A percentile compares a stretch with the other conserved stretches of the same genome.
These are phyloP conservation scores for Xylaria scruposa DNA, from an alignment of 495 filamentous ascomycete genomes.

Conservation along the genomic window DNA sequence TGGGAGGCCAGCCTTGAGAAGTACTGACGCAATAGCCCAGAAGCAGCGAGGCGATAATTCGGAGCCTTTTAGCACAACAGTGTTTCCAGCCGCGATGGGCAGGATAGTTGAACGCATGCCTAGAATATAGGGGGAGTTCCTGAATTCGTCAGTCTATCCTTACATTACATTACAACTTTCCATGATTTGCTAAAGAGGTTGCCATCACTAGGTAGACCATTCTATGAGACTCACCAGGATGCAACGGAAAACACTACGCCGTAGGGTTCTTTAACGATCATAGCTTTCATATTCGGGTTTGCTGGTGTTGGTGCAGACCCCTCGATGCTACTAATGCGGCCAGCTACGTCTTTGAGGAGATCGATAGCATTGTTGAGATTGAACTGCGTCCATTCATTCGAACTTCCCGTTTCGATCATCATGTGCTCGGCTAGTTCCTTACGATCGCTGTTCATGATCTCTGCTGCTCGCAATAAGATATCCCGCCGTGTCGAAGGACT, in stretches of 20 bases:
- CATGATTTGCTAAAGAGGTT: neutral
- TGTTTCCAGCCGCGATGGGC: neutral
- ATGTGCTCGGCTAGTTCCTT: neutral
- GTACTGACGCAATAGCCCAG: conserved; percentile 1
- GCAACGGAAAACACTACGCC: neutral
- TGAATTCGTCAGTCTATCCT: neutral
- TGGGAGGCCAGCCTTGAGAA: neutral
- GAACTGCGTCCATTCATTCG: conserved; percentile 8
- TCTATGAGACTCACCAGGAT: neutral
- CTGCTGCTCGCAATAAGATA: conserved; percentile 3
- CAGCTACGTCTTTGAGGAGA: conserved; percentile 5
- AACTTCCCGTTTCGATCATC: neutral
- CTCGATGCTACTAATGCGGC: neutral
- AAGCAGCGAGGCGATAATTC: neutral
- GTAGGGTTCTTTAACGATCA: conserved; percentile 1
- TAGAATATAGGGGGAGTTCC: neutral
- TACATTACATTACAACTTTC: neutral
- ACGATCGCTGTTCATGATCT: neutral
- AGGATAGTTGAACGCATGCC: conserved; percentile 8
- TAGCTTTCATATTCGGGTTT: neutral
- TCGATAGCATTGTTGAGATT: conserved; percentile 4
- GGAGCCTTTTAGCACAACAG: conserved; percentile 4
- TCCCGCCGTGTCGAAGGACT: neutral
- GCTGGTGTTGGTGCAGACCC: neutral
- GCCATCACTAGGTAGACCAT: neutral